A percentile compares a stretch with the other conserved stretches of the same genome.
phyloP scores from a whole-genome alignment of 352 stramenopile species.

The Pythium chondricola region DNA sequence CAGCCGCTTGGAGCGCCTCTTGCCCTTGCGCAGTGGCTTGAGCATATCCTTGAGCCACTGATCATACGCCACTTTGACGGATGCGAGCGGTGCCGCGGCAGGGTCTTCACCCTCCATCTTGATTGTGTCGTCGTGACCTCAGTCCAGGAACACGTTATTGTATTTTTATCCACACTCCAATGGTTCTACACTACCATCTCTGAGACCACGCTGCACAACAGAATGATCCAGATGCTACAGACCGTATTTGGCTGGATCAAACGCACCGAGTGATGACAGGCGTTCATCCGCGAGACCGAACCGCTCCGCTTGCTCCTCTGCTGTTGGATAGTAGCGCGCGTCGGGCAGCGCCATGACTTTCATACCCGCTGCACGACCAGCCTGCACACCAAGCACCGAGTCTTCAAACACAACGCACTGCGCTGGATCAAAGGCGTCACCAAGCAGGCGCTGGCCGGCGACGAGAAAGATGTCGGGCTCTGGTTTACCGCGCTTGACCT shows the following conservation, averaged over 20 bases:
- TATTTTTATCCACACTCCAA: too few relatives aligned
- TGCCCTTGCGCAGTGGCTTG: conserved; percentile 25
- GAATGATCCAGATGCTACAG: too few relatives aligned
- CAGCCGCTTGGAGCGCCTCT: conserved; percentile 15
- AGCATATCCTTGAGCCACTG: conserved; percentile 14
- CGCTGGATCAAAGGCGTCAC: conserved; percentile 28
- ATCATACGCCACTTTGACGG: conserved; percentile 13
- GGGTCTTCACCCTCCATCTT: not conserved
- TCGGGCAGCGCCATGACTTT: conserved; percentile 68
- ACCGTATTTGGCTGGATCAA: conserved; percentile 31
- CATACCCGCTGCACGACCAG: conserved; percentile 59
- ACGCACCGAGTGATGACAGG: conserved; percentile 52
- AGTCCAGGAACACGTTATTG: too few relatives aligned
- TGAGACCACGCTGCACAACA: too few relatives aligned
- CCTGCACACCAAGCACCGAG: conserved; percentile 58
- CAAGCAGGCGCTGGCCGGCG: conserved; percentile 48
- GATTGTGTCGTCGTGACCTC: not conserved
- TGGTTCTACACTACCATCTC: too few relatives aligned
- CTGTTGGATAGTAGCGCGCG: conserved; percentile 49
- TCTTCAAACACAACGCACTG: conserved; percentile 75
- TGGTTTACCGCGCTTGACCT: conserved; percentile 63
- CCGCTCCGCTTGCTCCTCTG: conserved; percentile 31
- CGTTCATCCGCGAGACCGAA: conserved; percentile 60
- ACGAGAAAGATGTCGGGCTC: conserved; percentile 78
- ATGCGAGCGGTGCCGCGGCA: not conserved